These are phyloP conservation scores for Cucumis sativus DNA, from an alignment of 306 rosid genomes.

Conservation along the genomic window DNA sequence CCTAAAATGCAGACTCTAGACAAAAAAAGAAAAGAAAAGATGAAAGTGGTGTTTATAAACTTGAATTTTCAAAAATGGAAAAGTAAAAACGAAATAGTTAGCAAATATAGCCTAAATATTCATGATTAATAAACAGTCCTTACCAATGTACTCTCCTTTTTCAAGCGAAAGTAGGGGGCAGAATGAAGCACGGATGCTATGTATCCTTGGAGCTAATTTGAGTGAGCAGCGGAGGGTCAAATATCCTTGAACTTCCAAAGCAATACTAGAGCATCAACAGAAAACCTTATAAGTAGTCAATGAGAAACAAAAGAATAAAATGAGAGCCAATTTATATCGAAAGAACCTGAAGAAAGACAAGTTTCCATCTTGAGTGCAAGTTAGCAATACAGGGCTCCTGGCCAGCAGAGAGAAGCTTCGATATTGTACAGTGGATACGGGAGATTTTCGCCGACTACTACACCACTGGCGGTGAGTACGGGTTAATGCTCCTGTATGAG, in stretches of 20 bases:
- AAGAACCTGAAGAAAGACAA: constrained; percentile 85
- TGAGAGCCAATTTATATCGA: constrained; percentile 4
- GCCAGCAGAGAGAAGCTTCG: constrained; percentile 90
- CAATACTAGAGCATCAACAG: constrained; percentile 40
- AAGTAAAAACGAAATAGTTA: too few species aligned
- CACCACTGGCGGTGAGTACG: constrained; percentile 78
- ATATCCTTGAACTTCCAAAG: constrained; percentile 81
- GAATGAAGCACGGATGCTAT: constrained; percentile 82
- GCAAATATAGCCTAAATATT: too few species aligned
- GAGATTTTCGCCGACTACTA: constrained; percentile 59
- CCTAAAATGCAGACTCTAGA: too few species aligned
- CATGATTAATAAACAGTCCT: constrained; percentile 7
- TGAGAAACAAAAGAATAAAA: constrained; percentile 6
- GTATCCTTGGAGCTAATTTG: constrained; percentile 70
- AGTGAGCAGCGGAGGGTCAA: constrained; percentile 95
- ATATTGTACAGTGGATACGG: constrained; percentile 75
- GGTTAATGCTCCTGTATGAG: constrained; percentile 72
- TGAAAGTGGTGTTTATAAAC: too few species aligned
- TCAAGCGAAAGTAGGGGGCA: constrained; percentile 94
- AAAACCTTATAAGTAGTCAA: constrained; percentile 15
- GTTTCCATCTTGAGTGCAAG: constrained; percentile 86
- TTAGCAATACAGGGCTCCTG: constrained; percentile 76
- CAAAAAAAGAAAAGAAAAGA: too few species aligned
- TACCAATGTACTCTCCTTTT: constrained; percentile 92
- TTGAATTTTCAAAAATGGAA: too few species aligned